Percentiles rank a stretch among this genome's conserved stretches.
These are phyloP conservation scores for Heliocybe sulcata DNA, from an alignment of 1,284 basidiomycete genomes.

Conservation along the genomic window DNA sequence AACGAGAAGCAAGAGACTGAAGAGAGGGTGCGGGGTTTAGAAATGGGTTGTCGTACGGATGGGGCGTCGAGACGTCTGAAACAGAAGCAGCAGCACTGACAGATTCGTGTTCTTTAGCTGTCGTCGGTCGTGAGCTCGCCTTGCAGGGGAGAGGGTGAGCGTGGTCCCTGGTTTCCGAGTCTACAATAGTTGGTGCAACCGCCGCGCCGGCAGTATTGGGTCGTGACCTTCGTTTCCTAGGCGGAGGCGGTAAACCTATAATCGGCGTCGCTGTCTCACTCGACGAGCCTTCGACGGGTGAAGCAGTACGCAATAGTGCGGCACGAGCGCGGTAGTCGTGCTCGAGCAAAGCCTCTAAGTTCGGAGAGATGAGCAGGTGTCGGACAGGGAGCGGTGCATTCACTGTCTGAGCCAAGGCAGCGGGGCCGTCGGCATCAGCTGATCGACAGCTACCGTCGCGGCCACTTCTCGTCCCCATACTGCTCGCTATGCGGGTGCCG, in stretches of 20 bases:
- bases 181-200: background rate
- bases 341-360: conserved; percentile 51
- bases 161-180: background rate
- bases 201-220: background rate
- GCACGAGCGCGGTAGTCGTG: background rate
- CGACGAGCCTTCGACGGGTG: background rate
- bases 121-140: background rate
- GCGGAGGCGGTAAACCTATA: background rate
- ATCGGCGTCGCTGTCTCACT: background rate
- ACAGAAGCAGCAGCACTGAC: background rate
- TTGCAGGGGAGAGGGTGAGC: background rate
- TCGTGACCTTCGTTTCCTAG: background rate
- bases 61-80: background rate
- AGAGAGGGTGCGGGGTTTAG: conserved; percentile 1
- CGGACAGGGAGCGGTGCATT: background rate
- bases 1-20: background rate
- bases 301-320: background rate
- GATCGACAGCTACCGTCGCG: background rate
- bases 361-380: conserved; percentile 45
- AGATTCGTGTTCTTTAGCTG: background rate
- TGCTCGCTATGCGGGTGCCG: background rate
- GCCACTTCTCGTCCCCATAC: background rate
- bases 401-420: background rate
- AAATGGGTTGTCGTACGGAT: background rate
- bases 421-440: background rate